Evolutionary conservation across 2,329 filamentous ascomycete genomes (phyloP).

Genomic region (Coleophoma crateriformis): DNA sequence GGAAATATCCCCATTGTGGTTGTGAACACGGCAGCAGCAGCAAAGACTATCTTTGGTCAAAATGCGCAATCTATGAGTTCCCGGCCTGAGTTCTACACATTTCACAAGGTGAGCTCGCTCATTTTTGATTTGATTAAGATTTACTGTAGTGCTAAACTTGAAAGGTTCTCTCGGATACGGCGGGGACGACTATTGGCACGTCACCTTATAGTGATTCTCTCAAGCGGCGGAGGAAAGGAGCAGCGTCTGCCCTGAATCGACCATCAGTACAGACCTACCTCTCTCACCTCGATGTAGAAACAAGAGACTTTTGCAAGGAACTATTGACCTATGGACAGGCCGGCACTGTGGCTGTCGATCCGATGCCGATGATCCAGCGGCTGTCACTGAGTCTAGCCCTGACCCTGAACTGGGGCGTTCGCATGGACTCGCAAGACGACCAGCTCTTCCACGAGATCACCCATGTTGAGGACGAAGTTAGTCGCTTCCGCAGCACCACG

Average conservation of each 20-base stretch:
- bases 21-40: conserved; percentile 47
- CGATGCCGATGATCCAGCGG: conserved; percentile 64
- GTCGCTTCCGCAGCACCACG: conserved; percentile 52
- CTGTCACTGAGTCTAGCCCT: conserved; percentile 56
- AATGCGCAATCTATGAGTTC: conserved; percentile 49
- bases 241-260: conserved; percentile 59
- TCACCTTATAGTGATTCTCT: conserved; percentile 61
- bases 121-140: neutral
- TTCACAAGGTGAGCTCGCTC: conserved; percentile 41
- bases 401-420: conserved; percentile 61
- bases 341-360: conserved; percentile 50
- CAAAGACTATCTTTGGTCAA: conserved; percentile 43
- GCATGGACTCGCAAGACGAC: conserved; percentile 54
- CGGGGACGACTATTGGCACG: conserved; percentile 63
- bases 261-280: conserved; percentile 59
- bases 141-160: neutral
- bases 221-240: conserved; percentile 59
- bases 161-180: conserved; percentile 57
- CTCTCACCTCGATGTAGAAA: conserved; percentile 56
- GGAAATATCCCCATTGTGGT: conserved; percentile 52
- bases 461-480: conserved; percentile 56
- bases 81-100: conserved; percentile 52
- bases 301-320: conserved; percentile 56
- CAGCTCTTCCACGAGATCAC: conserved; percentile 57
- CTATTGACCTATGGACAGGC: conserved; percentile 50